Evolutionary conservation across 2,329 filamentous ascomycete species (phyloP).

Genomic region (Coniochaeta sp.): DNA sequence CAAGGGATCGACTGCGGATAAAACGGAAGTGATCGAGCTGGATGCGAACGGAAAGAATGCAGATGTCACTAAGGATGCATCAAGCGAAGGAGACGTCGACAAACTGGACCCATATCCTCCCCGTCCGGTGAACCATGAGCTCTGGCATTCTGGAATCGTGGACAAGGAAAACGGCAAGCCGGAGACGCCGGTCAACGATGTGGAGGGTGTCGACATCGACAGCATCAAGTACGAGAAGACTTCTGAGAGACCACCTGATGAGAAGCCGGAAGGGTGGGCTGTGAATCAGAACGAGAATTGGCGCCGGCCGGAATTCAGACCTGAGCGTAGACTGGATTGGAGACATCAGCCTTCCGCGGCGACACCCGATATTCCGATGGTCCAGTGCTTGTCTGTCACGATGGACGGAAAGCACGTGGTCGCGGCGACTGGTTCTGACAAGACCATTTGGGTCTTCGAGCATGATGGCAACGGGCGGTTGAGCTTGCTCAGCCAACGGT

Average conservation of each 20-base stretch:
- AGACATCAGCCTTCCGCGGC: not conserved
- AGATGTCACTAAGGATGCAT: not conserved
- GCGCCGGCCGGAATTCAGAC: not conserved
- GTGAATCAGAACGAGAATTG: not conserved
- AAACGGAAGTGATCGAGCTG: conserved; percentile 7
- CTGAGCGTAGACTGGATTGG: not conserved
- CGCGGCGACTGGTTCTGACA: conserved; percentile 84
- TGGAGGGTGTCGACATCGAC: not conserved
- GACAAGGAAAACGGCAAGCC: not conserved
- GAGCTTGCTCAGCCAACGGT: conserved; percentile 66
- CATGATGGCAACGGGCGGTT: conserved; percentile 55
- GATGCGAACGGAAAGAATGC: conserved; percentile 3
- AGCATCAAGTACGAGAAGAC: not conserved
- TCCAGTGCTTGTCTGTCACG: conserved; percentile 62
- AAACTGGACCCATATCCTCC: conserved; percentile 1
- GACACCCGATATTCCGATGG: conserved; percentile 45
- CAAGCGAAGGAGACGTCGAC: not conserved
- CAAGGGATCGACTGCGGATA: not conserved
- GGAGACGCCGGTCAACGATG: not conserved
- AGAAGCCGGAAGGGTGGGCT: not conserved
- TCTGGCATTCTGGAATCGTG: not conserved
- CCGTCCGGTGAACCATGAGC: not conserved
- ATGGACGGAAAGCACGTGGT: conserved; percentile 60
- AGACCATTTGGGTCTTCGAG: conserved; percentile 76
- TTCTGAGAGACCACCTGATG: not conserved